A percentile compares a stretch with the other conserved stretches of the same genome.
Evolutionary conservation across 1,284 basidiomycete species (phyloP).

Genomic region (Xanthoconium separans): DNA sequence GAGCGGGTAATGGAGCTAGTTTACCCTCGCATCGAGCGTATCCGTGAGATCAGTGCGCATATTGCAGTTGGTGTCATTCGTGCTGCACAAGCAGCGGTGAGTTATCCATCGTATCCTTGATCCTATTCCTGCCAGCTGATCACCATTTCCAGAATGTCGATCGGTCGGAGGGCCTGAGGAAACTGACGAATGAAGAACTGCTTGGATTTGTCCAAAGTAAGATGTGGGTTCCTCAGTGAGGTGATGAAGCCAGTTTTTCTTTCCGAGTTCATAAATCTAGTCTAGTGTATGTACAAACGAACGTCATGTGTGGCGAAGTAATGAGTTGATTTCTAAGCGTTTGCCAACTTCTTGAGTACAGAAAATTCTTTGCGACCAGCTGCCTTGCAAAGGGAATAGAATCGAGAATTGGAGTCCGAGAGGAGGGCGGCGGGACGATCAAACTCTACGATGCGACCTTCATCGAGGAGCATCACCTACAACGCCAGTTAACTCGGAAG

Average conservation of each 20-base stretch:
- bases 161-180: conserved; percentile 51
- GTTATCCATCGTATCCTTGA: conserved; percentile 20
- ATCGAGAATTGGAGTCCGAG: conserved; percentile 62
- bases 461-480: conserved; percentile 85
- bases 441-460: conserved; percentile 82
- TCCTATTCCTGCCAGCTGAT: background rate
- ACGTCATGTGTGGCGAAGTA: background rate
- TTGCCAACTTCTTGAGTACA: conserved; percentile 67
- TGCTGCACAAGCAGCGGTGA: conserved; percentile 71
- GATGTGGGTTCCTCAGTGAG: conserved; percentile 65
- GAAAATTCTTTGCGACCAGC: conserved; percentile 81
- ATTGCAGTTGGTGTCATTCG: conserved; percentile 77
- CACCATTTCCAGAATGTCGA: conserved; percentile 52
- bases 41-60: conserved; percentile 78
- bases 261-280: background rate
- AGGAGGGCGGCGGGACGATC: conserved; percentile 72
- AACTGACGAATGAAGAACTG: conserved; percentile 56
- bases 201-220: conserved; percentile 52
- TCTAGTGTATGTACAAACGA: conserved; percentile 9
- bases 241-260: background rate
- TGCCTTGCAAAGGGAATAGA: conserved; percentile 79
- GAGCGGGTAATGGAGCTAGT: conserved; percentile 67
- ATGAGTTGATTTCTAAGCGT: conserved; percentile 34
- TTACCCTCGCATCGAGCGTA: conserved; percentile 77
- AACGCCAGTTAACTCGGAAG: background rate